Percentiles rank a stretch among this genome's conserved stretches.
These are phyloP conservation scores for Lizanozyma gosingica DNA, from an alignment of 1,139 yeast genomes.

Conservation along the genomic window DNA sequence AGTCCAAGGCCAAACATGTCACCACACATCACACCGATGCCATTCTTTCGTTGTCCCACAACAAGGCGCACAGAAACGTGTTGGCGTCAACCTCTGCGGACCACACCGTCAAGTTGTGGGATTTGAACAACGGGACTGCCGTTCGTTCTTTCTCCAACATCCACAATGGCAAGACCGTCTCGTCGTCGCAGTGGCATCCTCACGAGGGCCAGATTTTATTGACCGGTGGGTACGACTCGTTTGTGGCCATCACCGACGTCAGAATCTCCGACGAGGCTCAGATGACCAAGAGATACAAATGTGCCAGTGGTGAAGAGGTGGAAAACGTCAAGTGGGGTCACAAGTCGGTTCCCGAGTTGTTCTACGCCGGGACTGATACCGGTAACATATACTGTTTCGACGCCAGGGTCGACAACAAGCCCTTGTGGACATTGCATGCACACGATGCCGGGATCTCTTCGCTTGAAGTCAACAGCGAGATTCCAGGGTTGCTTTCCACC, in stretches of 20 bases:
- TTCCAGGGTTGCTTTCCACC: conserved; percentile 74
- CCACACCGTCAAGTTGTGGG: conserved; percentile 93
- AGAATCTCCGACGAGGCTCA: conserved; percentile 58
- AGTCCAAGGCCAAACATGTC: conserved; percentile 41
- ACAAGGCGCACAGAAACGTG: conserved; percentile 71
- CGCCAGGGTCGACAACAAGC: conserved; percentile 58
- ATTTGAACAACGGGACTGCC: conserved; percentile 62
- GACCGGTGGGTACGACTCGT: conserved; percentile 89
- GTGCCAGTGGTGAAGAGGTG: conserved; percentile 59
- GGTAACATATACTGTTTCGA: conserved; percentile 91
- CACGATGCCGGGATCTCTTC: conserved; percentile 92
- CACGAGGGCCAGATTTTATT: conserved; percentile 68
- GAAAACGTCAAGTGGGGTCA: conserved; percentile 71
- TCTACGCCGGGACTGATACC: conserved; percentile 85
- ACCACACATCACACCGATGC: conserved; percentile 91
- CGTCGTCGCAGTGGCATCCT: conserved; percentile 82
- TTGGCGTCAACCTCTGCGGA: conserved; percentile 95
- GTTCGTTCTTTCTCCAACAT: conserved; percentile 58
- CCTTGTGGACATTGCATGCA: conserved; percentile 94
- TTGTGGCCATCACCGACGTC: conserved; percentile 74
- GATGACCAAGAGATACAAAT: conserved; percentile 54
- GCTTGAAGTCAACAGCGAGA: conserved; percentile 55
- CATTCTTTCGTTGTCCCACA: conserved; percentile 78
- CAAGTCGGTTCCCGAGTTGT: conserved; percentile 45
- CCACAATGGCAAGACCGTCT: conserved; percentile 67